Evolutionary conservation across 805 yeast genomes (phyloP), one percentile per base, ranked within the genome.

Genomic region (Teunomyces pallodes): DNA sequence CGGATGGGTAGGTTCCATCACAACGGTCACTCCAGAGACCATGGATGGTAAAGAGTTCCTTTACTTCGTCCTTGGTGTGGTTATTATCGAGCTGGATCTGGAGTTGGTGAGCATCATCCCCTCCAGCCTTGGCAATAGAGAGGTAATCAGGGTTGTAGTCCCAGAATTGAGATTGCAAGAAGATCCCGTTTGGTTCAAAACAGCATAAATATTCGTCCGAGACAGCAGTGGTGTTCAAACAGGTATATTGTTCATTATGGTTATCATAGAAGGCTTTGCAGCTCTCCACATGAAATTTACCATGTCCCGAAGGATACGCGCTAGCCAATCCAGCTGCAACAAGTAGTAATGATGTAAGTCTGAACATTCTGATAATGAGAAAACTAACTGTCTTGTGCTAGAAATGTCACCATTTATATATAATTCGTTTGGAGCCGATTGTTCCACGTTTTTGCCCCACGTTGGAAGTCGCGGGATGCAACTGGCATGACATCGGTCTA

Each of bases 121-220:
- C 46, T 10, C 16, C 35, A 9, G 41, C 51, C 14, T 43, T 49
- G 29, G 50, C 56, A 16, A 45, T 27, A 3, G 35, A 35, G 33
- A 52, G 47, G 38, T 49, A 57, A 26, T 39, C 48, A 1, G 68
- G 64, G 40, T 61, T 55, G 52, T 62, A 67, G 56, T 67, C 70
- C 72, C 77, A 72, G 51, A 72, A 73, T 54, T 73, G 77, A 7
- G 77, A 68, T 47, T 64, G 72, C 54, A 72, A 60, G 49, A 73
- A 56, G 16, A 71, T 60, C 1, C 77, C 77, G 8, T 68, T 66
- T 10, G 60, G 54, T 47, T 73, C 77, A 52, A 72, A 73, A 47
- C 77, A 73, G 49, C 77, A 73, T 4, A 63, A 61, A 62, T 89
- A 83, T 0, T 64, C 69, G 2, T 81, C 72, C 2, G 70, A 74